Base-by-base conservation (phyloP, 148 eudicot genomes). In the Vaccinium myrtillus region DNA sequence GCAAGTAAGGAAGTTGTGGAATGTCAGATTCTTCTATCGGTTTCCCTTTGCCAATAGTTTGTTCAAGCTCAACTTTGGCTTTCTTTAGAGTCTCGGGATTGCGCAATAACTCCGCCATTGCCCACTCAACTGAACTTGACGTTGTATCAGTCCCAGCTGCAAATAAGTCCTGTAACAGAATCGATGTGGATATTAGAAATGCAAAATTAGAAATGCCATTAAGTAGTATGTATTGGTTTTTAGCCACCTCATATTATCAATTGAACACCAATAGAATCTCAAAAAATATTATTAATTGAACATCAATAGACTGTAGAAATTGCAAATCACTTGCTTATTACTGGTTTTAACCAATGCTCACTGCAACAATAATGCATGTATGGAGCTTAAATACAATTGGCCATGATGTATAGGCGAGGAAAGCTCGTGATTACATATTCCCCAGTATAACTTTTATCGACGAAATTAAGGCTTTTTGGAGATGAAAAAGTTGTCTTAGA, bases 31-130 rank as follows among this genome's bases (percentile, higher is more conserved):
- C 58, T 25, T 9, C 30, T 49, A 50, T 50, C 2, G 9, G 79
- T 50, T 77, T 48, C 1, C 56, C 56, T 77, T 50, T 77, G 0
- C 79, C 79, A 12, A 77, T 50, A 4, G 56, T 77, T 77, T 50
- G 32, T 50, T 50, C 58, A n/a, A 77, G 79, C 56, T 77, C 58
- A 1, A 19, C 79, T 77, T 77, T 77, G 16, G 58, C 79, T n/a
- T 50, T 77, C 18, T 50, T 1, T 10, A 77, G 25, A 3, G 79
- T 23, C 79, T 77, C 15, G 6, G 58, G 79, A 6, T 0, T 77
- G 39, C 2, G 36, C 7, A 77, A 50, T 23, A 77, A 18, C 58
- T 77, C 79, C 10, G 79, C 79, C 79, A 77, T 49, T n/a, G 79
- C 58, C 56, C 79, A 77, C 54, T 67, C 73, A 25, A 67, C 36